phyloP scores from a whole-genome alignment of 2,329 filamentous ascomycete genomes.

The Neoscytalidium dimidiatum region DNA sequence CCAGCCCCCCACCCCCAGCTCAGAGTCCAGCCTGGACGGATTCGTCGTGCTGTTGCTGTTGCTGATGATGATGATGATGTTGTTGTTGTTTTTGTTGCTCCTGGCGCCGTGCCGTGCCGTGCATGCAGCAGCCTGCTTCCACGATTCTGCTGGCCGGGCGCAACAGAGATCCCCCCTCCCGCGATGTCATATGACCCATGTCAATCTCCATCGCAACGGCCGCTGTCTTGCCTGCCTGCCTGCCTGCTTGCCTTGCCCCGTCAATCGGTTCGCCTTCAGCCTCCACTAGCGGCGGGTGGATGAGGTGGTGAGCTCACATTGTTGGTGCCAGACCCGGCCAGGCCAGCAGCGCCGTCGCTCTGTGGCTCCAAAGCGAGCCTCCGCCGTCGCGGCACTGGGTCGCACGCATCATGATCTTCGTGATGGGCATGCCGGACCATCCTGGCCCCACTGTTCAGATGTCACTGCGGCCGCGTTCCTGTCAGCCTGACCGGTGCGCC shows the following conservation, averaged over 20 bases:
- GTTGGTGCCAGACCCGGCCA: no score
- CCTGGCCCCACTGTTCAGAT: background rate
- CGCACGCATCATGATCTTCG: slow-evolving; percentile 7
- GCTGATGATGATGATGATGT: no score
- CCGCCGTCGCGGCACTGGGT: background rate
- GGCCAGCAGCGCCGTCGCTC: no score
- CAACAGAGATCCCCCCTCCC: background rate
- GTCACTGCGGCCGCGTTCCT: slow-evolving; percentile 1
- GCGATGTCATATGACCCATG: background rate
- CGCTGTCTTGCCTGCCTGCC: background rate
- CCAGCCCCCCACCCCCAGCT: background rate
- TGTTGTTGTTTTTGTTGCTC: background rate
- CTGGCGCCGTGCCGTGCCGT: background rate
- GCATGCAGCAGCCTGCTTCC: background rate
- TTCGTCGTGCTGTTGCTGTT: background rate
- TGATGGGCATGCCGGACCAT: background rate
- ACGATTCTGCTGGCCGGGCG: background rate
- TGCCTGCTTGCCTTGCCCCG: no score
- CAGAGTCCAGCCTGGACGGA: background rate
- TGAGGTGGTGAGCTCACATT: background rate
- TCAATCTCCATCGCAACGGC: no score
- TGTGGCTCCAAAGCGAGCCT: background rate
- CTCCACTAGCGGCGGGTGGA: no score
- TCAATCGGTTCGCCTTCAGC: background rate
- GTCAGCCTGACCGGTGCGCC: background rate